These are phyloP conservation scores for Physocladia obscura DNA, from an alignment of 192 early-diverging fungal genomes.

Conservation along the genomic window DNA sequence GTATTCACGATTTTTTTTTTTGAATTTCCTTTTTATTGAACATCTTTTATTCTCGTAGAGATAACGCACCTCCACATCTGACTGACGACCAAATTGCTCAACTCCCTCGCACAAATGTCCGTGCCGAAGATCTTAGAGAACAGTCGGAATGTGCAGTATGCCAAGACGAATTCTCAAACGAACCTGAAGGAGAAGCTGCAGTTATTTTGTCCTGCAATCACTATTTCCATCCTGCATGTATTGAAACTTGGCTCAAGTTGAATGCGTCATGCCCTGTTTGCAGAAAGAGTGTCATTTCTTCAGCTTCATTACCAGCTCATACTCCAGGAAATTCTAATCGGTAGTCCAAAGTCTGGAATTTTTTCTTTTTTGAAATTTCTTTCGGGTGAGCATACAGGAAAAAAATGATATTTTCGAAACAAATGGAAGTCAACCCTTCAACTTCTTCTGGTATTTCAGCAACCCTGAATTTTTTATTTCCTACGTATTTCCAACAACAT, in stretches of 20 bases:
- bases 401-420: too few relatives aligned
- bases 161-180: conserved; percentile 76
- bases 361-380: too few relatives aligned
- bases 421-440: too few relatives aligned
- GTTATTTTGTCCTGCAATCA: conserved; percentile 82
- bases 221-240: conserved; percentile 84
- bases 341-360: too few relatives aligned
- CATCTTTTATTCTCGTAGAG: conserved; percentile 30
- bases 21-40: not conserved
- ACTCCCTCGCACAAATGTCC: conserved; percentile 58
- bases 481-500: too few relatives aligned
- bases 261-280: conserved; percentile 93
- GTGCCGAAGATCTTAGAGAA: conserved; percentile 54
- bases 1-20: not conserved
- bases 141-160: conserved; percentile 84
- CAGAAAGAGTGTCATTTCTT: conserved; percentile 46
- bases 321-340: too few relatives aligned
- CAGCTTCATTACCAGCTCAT: too few relatives aligned
- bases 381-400: too few relatives aligned
- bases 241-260: conserved; percentile 88
- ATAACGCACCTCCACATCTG: conserved; percentile 79
- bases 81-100: conserved; percentile 71
- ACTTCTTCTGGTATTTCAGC: too few relatives aligned
- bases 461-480: too few relatives aligned
- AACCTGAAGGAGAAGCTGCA: conserved; percentile 57